These are phyloP conservation scores for Globisporangium nagaii DNA, from an alignment of 352 stramenopile genomes.

Conservation along the genomic window DNA sequence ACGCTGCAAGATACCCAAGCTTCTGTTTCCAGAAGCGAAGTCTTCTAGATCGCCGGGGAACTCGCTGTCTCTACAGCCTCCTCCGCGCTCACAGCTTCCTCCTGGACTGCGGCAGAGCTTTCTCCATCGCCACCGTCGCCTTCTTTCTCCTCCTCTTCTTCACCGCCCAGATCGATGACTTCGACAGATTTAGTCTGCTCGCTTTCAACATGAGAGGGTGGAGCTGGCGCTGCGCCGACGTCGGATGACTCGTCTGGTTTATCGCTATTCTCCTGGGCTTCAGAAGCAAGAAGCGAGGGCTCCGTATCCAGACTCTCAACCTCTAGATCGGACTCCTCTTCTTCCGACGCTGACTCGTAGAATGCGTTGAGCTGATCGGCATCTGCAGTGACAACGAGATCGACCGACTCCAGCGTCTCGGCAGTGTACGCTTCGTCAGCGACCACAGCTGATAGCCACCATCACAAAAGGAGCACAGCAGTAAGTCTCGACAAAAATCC, in stretches of 20 bases:
- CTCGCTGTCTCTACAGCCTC: background rate
- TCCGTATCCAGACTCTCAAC: background rate
- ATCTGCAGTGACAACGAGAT: constrained; percentile 63
- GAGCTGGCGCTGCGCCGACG: background rate
- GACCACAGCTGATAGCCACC: constrained; percentile 5
- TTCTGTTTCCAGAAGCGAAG: background rate
- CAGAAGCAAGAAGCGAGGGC: too few species aligned
- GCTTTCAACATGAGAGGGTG: constrained; percentile 1
- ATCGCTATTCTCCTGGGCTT: background rate
- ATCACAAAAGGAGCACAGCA: background rate
- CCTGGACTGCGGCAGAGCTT: too few species aligned
- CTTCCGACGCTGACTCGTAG: constrained; percentile 34
- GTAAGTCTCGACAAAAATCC: background rate
- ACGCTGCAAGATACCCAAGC: background rate
- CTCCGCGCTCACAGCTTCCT: too few species aligned
- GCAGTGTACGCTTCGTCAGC: constrained; percentile 8
- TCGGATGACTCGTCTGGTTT: background rate
- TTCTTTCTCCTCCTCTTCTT: constrained; percentile 29
- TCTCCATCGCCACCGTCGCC: background rate
- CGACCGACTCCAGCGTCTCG: constrained; percentile 66
- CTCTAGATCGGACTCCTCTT: constrained; percentile 13
- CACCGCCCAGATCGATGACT: background rate
- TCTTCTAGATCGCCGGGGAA: background rate
- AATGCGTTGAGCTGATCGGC: constrained; percentile 60
- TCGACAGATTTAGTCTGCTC: background rate